Evolutionary conservation across 495 filamentous ascomycete genomes (phyloP).

Genomic region (Aspergillus haitiensis): DNA sequence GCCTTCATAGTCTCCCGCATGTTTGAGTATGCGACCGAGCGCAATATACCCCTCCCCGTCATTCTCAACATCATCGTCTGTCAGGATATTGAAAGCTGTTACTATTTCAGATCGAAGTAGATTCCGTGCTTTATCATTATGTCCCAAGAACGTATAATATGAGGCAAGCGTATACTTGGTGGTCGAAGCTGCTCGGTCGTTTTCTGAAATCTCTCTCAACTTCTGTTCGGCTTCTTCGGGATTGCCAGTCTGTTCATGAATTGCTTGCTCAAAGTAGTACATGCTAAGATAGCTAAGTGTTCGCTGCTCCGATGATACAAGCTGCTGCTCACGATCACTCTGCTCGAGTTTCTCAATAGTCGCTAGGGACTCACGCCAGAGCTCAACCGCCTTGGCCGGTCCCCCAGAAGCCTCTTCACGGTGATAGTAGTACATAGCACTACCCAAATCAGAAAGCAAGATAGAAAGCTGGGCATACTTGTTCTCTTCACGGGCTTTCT

Average conservation of each 20-base stretch:
- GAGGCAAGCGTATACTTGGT: constrained; percentile 11
- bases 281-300: neutral
- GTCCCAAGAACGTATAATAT: constrained; percentile 9
- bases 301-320: neutral
- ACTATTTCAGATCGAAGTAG: constrained; percentile 15
- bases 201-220: neutral
- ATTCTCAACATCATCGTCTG: constrained; percentile 14
- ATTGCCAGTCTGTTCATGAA: neutral
- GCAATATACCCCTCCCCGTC: constrained; percentile 6
- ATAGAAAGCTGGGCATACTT: constrained; percentile 8
- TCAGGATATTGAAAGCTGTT: constrained; percentile 15
- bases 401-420: constrained; percentile 3
- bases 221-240: neutral
- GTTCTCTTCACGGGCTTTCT: constrained; percentile 6
- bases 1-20: constrained; percentile 18
- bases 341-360: neutral
- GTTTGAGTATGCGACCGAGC: constrained; percentile 3
- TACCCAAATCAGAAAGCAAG: constrained; percentile 9
- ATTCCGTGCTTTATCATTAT: constrained; percentile 7
- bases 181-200: neutral
- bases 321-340: neutral
- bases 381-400: neutral
- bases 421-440: constrained; percentile 9
- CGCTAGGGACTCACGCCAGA: constrained; percentile 9
- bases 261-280: constrained; percentile 2